Evolutionary conservation across 306 rosid genomes (phyloP), one percentile per base, ranked within the genome.

Genomic region (Cucumis melo): DNA sequence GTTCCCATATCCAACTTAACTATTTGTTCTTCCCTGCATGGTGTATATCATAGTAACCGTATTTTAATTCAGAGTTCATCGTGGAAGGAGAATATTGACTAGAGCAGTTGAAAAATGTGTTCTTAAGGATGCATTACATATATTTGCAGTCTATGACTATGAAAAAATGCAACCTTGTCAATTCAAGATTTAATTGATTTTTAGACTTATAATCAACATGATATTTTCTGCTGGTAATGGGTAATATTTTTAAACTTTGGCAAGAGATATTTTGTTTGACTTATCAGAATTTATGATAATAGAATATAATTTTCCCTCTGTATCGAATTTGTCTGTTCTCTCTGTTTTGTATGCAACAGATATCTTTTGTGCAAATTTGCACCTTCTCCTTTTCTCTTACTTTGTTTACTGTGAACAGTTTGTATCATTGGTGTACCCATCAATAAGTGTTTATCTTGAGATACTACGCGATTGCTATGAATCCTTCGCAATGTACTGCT

Each of bases 401-500:
- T 78, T 66, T 29, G 66, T 46, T 79, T 82, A 34, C 78, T 80
- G 13, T 77, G 67, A 19, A 58, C 87, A 88, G 98, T 87, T 92
- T 79, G 86, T 95, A 63, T 92, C 99, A 13, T 78, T 95, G 86
- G 86, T 85, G 79, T 80, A 95, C 66, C 98, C 99, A 73, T 86
- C 98, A 13, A 80, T 87, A 71, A 84, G 99, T 59, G 93, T 95
- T 83, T 90, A 90, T 80, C 89, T 96, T 63, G 98, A 29, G 42
- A 95, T 95, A 85, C 89, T 95, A 17, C 88, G 99, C 74, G 99
- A 92, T 84, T 92, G 96, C 86, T 95, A 95, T 55, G 99, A 95
- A 78, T 92, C 99, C 79, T 95, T 95, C 83, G 99, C 99, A 80
- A 95, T 95, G 99, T 95, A 95, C 91, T 95, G 99, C 91, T 95